These are phyloP conservation scores for Dictyostelium purpureum DNA, from an alignment of 78 protist species.

Conservation along the genomic window DNA sequence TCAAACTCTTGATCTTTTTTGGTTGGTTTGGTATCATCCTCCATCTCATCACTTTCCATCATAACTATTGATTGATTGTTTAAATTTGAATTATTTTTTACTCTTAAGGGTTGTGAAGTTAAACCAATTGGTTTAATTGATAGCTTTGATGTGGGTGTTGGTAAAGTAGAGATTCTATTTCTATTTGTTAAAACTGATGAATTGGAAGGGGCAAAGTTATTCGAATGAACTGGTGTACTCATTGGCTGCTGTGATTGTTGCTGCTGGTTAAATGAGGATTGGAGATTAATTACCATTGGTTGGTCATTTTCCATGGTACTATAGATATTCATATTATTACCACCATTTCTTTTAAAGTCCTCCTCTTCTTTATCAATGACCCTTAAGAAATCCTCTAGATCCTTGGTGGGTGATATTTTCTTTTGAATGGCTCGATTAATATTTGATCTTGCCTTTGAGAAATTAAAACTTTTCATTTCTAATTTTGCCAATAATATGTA, in stretches of 20 bases:
- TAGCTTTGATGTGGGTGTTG: constrained; percentile 21
- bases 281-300: constrained; percentile 10
- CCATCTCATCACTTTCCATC: background rate
- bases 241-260: constrained; percentile 3
- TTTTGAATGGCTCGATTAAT: constrained; percentile 32
- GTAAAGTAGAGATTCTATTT: background rate
- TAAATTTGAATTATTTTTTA: too few species aligned
- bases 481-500: constrained; percentile 3
- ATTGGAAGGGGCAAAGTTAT: background rate
- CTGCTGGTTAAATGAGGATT: too few species aligned
- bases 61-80: background rate
- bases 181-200: background rate
- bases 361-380: background rate
- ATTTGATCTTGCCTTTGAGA: constrained; percentile 6
- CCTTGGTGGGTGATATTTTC: background rate
- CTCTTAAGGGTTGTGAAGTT: background rate
- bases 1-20: too few species aligned
- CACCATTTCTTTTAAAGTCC: background rate
- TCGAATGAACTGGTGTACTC: background rate
- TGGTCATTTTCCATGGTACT: background rate
- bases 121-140: constrained; percentile 21
- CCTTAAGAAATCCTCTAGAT: background rate
- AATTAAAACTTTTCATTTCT: background rate
- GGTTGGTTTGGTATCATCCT: too few species aligned
- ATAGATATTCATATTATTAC: background rate